Conservation (phyloP, 2,329 filamentous ascomycete species). For the Lanzia echinophila region DNA sequence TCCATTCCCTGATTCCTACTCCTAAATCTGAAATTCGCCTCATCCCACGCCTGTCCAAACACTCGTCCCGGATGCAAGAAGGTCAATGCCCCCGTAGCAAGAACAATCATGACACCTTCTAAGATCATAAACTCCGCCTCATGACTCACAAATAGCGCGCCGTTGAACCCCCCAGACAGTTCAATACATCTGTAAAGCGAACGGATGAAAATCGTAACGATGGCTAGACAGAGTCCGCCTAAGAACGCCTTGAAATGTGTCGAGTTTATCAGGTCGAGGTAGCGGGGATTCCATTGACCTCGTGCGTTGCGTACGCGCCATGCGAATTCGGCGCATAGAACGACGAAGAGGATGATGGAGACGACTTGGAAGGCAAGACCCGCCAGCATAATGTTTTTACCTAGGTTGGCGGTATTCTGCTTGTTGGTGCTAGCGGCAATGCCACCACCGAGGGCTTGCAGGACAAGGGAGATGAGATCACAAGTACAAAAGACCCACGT, state of each 20-base stretch:
- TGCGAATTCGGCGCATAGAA: conserved; percentile 15
- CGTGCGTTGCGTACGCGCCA: conserved; percentile 11
- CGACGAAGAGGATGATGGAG: conserved; percentile 28
- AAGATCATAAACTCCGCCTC: conserved; percentile 40
- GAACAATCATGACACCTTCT: conserved; percentile 41
- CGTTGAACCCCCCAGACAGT: conserved; percentile 47
- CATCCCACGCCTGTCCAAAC: conserved; percentile 18
- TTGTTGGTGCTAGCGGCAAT: conserved; percentile 43
- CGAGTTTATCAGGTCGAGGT: conserved; percentile 16
- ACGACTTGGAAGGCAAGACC: conserved; percentile 36
- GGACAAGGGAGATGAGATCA: conserved; percentile 50
- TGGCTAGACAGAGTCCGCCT: conserved; percentile 41
- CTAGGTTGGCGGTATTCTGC: conserved; percentile 17
- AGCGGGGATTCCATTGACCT: conserved; percentile 15
- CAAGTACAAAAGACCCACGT: conserved; percentile 42
- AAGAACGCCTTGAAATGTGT: conserved; percentile 40
- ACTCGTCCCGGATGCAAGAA: conserved; percentile 36
- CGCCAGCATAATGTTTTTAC: conserved; percentile 34
- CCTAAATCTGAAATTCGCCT: conserved; percentile 16
- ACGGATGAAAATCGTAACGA: conserved; percentile 49
- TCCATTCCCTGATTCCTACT: background rate
- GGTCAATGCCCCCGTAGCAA: conserved; percentile 40
- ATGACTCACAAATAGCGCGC: conserved; percentile 42
- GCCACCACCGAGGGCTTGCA: conserved; percentile 52
- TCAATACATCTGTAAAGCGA: conserved; percentile 53